phyloP scores from a whole-genome alignment of 2,329 filamentous ascomycete genomes.

The Pseudomassariella vexata region DNA sequence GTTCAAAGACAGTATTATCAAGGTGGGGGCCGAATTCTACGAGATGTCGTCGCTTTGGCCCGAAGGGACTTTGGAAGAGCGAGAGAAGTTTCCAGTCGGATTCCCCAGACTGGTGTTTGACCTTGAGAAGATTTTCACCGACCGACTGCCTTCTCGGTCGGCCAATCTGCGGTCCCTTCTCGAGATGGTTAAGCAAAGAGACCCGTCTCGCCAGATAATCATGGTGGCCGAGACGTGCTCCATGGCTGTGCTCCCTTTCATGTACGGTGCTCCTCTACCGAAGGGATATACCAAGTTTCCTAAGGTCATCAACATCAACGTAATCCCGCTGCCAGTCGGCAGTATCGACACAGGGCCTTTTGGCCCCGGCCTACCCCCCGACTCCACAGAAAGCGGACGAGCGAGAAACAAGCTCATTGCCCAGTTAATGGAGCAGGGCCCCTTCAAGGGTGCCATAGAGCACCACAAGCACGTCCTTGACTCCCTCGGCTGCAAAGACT shows the following conservation, averaged over 20 bases:
- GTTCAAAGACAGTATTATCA: conserved; percentile 23
- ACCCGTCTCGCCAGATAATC: conserved; percentile 32
- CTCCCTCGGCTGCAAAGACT: conserved; percentile 5
- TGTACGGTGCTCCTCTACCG: conserved; percentile 29
- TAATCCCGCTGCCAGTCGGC: conserved; percentile 27
- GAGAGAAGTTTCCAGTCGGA: conserved; percentile 9
- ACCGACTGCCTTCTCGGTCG: conserved; percentile 25
- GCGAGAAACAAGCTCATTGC: conserved; percentile 24
- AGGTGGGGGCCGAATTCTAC: conserved; percentile 28
- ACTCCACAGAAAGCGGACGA: conserved; percentile 28
- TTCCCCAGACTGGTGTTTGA: conserved; percentile 21
- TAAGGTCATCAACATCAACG: conserved; percentile 32
- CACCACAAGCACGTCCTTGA: conserved; percentile 1
- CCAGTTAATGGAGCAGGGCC: conserved; percentile 10
- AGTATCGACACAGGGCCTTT: conserved; percentile 34
- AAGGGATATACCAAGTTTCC: conserved; percentile 28
- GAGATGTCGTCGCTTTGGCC: conserved; percentile 5
- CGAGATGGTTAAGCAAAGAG: conserved; percentile 22
- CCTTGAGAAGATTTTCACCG: conserved; percentile 27
- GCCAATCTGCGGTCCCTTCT: conserved; percentile 27
- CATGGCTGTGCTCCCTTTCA: conserved; percentile 30
- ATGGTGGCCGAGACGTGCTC: conserved; percentile 35
- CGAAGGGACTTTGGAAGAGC: background rate
- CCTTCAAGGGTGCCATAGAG: conserved; percentile 5
- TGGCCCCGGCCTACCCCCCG: conserved; percentile 30